Evolutionary conservation across 2,329 filamentous ascomycete species (phyloP).

Genomic region (Dactylellina parvicollis): DNA sequence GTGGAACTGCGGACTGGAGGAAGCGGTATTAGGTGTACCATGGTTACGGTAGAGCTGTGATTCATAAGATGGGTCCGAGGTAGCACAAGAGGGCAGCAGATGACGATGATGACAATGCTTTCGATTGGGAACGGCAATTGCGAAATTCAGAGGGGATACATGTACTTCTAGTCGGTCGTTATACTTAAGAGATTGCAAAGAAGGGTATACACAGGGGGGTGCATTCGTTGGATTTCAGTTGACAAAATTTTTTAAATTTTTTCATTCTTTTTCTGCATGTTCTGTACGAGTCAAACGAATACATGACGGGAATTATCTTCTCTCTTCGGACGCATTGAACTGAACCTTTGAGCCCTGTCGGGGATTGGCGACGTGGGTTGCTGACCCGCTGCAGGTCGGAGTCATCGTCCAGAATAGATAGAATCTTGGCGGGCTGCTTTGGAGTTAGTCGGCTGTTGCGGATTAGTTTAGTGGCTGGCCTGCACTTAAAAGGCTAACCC

Average conservation of each 20-base stretch:
- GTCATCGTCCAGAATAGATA: background rate
- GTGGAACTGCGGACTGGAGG: conserved; percentile 34
- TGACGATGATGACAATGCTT: background rate
- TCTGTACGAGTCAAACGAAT: too few species aligned
- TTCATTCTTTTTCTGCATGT: too few species aligned
- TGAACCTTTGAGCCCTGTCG: background rate
- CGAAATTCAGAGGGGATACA: too few species aligned
- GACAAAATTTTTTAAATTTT: too few species aligned
- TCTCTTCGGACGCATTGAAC: too few species aligned
- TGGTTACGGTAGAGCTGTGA: background rate
- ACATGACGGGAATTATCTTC: too few species aligned
- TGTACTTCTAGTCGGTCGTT: too few species aligned
- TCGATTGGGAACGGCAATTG: too few species aligned
- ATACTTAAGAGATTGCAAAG: too few species aligned
- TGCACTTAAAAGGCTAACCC: conserved; percentile 3
- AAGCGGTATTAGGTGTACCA: conserved; percentile 33
- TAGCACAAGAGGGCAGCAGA: background rate
- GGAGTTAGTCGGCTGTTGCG: too few species aligned
- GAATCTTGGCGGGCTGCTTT: background rate
- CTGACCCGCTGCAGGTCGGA: background rate
- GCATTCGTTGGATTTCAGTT: too few species aligned
- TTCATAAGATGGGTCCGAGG: background rate
- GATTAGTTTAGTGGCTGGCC: background rate
- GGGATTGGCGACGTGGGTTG: background rate
- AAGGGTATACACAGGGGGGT: too few species aligned